phyloP scores from a whole-genome alignment of 2,329 filamentous ascomycete species.

The Verticillium albo-atrum region DNA sequence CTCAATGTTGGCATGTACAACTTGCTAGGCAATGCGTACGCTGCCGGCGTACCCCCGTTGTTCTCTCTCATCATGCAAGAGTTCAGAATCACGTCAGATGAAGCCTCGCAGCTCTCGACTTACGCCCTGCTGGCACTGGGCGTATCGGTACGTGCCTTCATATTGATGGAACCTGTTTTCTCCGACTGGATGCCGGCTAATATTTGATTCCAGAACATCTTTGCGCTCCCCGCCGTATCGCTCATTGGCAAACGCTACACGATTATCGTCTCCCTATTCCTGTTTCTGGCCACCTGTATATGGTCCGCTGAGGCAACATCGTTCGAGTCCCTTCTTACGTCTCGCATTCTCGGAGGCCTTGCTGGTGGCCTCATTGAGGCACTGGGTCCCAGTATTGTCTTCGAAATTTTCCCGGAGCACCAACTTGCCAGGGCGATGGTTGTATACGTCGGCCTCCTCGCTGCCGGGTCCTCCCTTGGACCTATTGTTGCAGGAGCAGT shows the following conservation, averaged over 20 bases:
- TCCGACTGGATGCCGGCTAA: background rate
- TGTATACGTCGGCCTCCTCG: slow-evolving; percentile 12
- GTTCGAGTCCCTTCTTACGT: background rate
- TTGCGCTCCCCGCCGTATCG: slow-evolving; percentile 8
- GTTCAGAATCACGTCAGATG: slow-evolving; percentile 6
- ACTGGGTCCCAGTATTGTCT: slow-evolving; percentile 13
- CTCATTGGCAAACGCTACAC: slow-evolving; percentile 17
- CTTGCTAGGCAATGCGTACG: slow-evolving; percentile 13
- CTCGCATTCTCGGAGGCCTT: slow-evolving; percentile 10
- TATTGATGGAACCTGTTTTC: background rate
- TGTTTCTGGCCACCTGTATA: slow-evolving; percentile 7
- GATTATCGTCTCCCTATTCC: slow-evolving; percentile 12
- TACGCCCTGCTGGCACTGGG: slow-evolving; percentile 13
- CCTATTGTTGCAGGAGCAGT: slow-evolving; percentile 12
- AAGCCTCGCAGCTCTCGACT: slow-evolving; percentile 12
- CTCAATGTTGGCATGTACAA: slow-evolving; percentile 16
- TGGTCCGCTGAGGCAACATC: slow-evolving; percentile 10
- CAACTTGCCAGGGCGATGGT: slow-evolving; percentile 17
- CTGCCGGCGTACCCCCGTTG: slow-evolving; percentile 11
- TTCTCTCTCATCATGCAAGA: slow-evolving; percentile 12
- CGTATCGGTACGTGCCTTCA: slow-evolving; percentile 10
- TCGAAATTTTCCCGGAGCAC: slow-evolving; percentile 11
- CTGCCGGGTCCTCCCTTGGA: slow-evolving; percentile 14
- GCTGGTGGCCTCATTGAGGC: slow-evolving; percentile 13
- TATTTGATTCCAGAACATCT: slow-evolving; percentile 8